Evolutionary conservation across 2,329 filamentous ascomycete species (phyloP).

Genomic region (Biscogniauxia mediterranea): DNA sequence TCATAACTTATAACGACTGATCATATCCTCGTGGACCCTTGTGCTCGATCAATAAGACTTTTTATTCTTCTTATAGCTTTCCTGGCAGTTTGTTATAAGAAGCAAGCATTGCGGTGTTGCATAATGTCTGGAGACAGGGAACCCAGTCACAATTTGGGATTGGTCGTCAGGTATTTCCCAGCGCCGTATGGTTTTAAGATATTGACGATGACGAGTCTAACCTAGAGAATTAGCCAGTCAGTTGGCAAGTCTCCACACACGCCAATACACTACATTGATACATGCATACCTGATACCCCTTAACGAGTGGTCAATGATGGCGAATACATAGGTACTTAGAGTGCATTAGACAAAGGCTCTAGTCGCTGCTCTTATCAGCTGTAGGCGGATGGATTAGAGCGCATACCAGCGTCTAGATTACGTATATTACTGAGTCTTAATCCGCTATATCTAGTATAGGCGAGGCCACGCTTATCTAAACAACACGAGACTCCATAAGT

Average conservation of each 20-base stretch:
- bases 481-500: too few species aligned
- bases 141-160: neutral
- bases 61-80: neutral
- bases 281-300: too few species aligned
- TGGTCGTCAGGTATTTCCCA: neutral
- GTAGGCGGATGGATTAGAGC: too few species aligned
- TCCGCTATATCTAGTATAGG: too few species aligned
- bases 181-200: neutral
- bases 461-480: too few species aligned
- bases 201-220: neutral
- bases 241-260: neutral
- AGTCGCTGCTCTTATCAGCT: too few species aligned
- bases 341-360: too few species aligned
- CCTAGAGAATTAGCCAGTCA: neutral
- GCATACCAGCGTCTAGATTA: too few species aligned
- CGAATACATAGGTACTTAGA: too few species aligned
- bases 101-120: conserved; percentile 1
- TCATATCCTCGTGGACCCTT: neutral
- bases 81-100: neutral
- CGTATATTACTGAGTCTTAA: too few species aligned
- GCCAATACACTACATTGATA: too few species aligned
- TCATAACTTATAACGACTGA: neutral
- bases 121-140: conserved; percentile 3
- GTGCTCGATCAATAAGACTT: neutral
- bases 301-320: too few species aligned